These are phyloP conservation scores for Chlamydomonas reinhardtii DNA, from an alignment of 163 green algal genomes.

Conservation along the genomic window DNA sequence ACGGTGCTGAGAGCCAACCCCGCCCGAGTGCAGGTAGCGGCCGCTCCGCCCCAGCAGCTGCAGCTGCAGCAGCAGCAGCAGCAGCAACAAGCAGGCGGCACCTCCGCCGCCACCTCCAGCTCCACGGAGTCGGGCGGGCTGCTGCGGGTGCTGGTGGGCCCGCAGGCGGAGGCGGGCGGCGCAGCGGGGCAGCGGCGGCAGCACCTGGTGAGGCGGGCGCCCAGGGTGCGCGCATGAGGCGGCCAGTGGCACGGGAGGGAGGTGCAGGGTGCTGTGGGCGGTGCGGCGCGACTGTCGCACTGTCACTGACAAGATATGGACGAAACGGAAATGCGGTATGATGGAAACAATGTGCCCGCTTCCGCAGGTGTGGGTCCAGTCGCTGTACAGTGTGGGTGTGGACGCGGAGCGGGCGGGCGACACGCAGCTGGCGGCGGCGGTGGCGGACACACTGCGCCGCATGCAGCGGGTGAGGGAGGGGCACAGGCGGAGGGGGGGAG, in stretches of 20 bases:
- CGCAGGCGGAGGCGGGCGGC: neutral
- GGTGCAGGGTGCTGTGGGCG: too few relatives aligned
- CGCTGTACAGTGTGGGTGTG: constrained; percentile 18
- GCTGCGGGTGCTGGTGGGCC: too few relatives aligned
- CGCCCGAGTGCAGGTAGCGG: neutral
- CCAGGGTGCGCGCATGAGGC: too few relatives aligned
- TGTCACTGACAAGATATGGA: too few relatives aligned
- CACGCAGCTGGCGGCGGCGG: constrained; percentile 6
- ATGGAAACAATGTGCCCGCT: too few relatives aligned
- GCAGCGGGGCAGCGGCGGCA: neutral
- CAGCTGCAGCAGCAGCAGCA: neutral
- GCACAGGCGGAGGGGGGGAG: neutral
- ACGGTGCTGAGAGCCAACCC: constrained; percentile 13
- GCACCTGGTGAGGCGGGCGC: neutral
- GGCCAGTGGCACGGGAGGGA: too few relatives aligned
- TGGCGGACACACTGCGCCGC: neutral
- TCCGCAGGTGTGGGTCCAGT: constrained; percentile 26
- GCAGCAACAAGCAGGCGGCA: neutral
- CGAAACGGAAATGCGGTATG: too few relatives aligned
- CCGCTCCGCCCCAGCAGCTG: neutral
- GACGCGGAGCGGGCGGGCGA: constrained; percentile 27
- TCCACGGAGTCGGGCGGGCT: neutral
- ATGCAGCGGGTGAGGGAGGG: constrained; percentile 20
- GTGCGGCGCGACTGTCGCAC: too few relatives aligned
- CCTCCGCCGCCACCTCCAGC: too few relatives aligned